Percentiles rank a stretch among this genome's conserved stretches.
Conservation (phyloP, 2,329 filamentous ascomycete genomes). For the Aspergillus sergii region DNA sequence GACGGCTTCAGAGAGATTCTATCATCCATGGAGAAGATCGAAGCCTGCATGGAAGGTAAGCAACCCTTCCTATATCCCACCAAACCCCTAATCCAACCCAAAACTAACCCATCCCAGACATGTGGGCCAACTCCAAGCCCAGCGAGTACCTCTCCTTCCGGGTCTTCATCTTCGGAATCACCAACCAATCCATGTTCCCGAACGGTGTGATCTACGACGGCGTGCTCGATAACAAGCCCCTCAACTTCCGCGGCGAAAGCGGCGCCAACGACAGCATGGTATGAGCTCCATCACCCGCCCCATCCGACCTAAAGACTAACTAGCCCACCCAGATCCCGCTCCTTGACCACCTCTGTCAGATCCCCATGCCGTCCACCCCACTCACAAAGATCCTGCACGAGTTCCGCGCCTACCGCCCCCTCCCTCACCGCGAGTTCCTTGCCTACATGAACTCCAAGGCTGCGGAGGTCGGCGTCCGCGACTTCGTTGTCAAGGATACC, state of each 20-base stretch:
- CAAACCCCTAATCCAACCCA: neutral
- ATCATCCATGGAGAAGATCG: constrained; percentile 67
- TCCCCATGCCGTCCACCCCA: constrained; percentile 85
- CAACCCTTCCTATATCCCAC: constrained; percentile 9
- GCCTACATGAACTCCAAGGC: constrained; percentile 64
- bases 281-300: neutral
- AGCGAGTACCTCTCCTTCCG: constrained; percentile 85
- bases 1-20: constrained; percentile 65
- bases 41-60: constrained; percentile 74
- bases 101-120: constrained; percentile 50
- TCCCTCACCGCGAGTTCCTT: constrained; percentile 85
- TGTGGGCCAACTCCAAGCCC: constrained; percentile 90
- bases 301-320: neutral
- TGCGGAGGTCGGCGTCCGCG: constrained; percentile 48
- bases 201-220: constrained; percentile 89
- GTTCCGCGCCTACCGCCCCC: constrained; percentile 86
- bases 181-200: constrained; percentile 90
- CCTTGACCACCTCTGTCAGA: constrained; percentile 82
- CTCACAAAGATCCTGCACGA: constrained; percentile 85
- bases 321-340: constrained; percentile 65
- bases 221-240: constrained; percentile 68
- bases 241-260: constrained; percentile 86
- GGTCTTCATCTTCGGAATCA: constrained; percentile 97
- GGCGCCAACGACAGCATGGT: constrained; percentile 93
- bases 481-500: constrained; percentile 40